Conservation (phyloP, 306 rosid species). For the Vigna radiata region DNA sequence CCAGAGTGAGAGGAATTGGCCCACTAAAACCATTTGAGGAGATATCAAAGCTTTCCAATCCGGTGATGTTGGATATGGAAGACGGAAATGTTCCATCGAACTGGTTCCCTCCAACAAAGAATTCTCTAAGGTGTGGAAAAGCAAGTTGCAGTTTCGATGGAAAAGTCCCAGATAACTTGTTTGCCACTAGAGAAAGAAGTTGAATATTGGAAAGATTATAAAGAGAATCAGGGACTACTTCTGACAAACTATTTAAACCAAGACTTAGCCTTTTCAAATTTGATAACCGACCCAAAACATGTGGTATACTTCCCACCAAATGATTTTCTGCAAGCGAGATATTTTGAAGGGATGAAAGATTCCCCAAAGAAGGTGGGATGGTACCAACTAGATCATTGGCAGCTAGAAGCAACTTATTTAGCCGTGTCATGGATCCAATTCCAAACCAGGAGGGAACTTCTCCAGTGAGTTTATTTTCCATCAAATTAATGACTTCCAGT, state of each 20-base stretch:
- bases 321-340: constrained; percentile 3
- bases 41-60: constrained; percentile 3
- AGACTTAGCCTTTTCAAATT: constrained; percentile 7
- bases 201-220: constrained; percentile 45
- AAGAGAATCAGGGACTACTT: constrained; percentile 35
- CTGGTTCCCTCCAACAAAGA: background rate
- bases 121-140: constrained; percentile 10
- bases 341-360: constrained; percentile 18
- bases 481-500: background rate
- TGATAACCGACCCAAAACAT: constrained; percentile 29
- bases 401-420: background rate
- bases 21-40: background rate
- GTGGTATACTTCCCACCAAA: constrained; percentile 39
- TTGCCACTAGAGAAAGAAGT: background rate
- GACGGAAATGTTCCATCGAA: constrained; percentile 24
- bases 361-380: constrained; percentile 45
- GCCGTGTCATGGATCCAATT: constrained; percentile 6
- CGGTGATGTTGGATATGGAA: constrained; percentile 41
- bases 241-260: background rate
- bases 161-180: constrained; percentile 27
- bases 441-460: constrained; percentile 42
- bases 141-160: constrained; percentile 30
- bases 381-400: constrained; percentile 34
- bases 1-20: constrained; percentile 32
- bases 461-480: constrained; percentile 1